Evolutionary conservation across 768 basidiomycete genomes (phyloP), one percentile per base, ranked within the genome.

Genomic region (Psilocybe sp.): DNA sequence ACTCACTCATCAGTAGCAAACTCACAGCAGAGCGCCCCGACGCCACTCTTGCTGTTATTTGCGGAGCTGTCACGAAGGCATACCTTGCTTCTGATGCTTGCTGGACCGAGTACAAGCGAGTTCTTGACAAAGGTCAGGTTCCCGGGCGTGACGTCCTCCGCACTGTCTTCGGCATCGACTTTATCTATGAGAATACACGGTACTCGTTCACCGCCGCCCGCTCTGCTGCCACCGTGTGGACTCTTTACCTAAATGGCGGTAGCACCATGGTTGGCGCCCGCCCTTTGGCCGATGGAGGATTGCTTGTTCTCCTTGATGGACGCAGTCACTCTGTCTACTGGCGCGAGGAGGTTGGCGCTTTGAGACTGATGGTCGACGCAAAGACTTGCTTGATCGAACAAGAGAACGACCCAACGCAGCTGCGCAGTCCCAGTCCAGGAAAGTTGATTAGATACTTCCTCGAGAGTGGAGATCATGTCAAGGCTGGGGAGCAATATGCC

Each of bases 321-420:
- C 89, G 88, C 64, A 95, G 93, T 66, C 97, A 99, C 70, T 95
- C 97, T 18, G 79, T 97, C 46, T 99, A 99, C 70, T 98, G 92
- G 93, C 80, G 92, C 47, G 97, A 98, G 68, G 97, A 99, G 73
- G 97, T 98, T 47, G 97, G 94, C 48, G 90, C 92, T 8, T 74
- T 94, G 58, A 76, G 91, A 57, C 67, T 98, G 63, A 92, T 93
- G 85, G 87, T 99, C 52, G 96, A 99, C 70, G 81, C 93, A 46
- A 96, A 98, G 79, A 99, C 97, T 13, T 97, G 95, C 67, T 78
- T 98, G 72, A 94, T 99, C 59, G 97, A 98, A 69, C 95, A 98
- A 71, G 97, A 99, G 78, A 98, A 98, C 60, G 97, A 99, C 62
- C 97, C 97, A 13, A 99, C 97, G 18, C 96, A 98, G 68, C 76